Evolutionary conservation across 768 basidiomycete species (phyloP).

Genomic region (Saitozyma sp.): DNA sequence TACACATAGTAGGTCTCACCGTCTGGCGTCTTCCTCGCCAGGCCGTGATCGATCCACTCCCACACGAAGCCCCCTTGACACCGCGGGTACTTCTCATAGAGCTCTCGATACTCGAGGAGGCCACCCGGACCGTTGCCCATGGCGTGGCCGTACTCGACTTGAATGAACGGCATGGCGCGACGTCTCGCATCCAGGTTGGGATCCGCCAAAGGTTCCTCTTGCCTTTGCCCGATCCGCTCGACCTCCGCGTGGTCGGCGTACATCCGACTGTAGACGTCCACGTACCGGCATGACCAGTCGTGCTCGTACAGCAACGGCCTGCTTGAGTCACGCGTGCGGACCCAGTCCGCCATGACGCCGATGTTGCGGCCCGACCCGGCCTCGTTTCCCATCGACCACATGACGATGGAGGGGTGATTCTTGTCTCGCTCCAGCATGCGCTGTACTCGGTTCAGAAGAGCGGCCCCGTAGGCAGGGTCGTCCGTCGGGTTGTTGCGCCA

Average conservation of each 20-base stretch:
- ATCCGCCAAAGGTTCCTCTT: not conserved
- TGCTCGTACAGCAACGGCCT: slow-evolving; percentile 14
- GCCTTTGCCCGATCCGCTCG: slow-evolving; percentile 4
- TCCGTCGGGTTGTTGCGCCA: slow-evolving; percentile 11
- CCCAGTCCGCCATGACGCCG: slow-evolving; percentile 10
- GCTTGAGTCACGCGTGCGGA: slow-evolving; percentile 5
- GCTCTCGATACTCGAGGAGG: slow-evolving; percentile 12
- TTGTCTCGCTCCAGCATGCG: slow-evolving; percentile 11
- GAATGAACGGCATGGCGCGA: slow-evolving; percentile 10
- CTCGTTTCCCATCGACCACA: slow-evolving; percentile 16
- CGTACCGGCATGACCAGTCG: not conserved
- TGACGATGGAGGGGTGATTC: slow-evolving; percentile 7
- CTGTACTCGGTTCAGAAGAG: slow-evolving; percentile 4
- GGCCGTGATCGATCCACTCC: slow-evolving; percentile 21
- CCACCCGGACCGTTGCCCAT: slow-evolving; percentile 22
- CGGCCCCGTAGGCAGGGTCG: not conserved
- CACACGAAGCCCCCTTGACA: slow-evolving; percentile 19
- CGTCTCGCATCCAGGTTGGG: slow-evolving; percentile 1
- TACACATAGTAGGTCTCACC: slow-evolving; percentile 13
- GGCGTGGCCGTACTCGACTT: slow-evolving; percentile 16
- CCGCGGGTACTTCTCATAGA: slow-evolving; percentile 18
- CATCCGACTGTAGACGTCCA: slow-evolving; percentile 10
- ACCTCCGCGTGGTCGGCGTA: slow-evolving; percentile 6
- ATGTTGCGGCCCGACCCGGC: slow-evolving; percentile 9
- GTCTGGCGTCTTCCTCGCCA: not conserved